Conservation (phyloP, 306 rosid species). For the Luffa acutangula region DNA sequence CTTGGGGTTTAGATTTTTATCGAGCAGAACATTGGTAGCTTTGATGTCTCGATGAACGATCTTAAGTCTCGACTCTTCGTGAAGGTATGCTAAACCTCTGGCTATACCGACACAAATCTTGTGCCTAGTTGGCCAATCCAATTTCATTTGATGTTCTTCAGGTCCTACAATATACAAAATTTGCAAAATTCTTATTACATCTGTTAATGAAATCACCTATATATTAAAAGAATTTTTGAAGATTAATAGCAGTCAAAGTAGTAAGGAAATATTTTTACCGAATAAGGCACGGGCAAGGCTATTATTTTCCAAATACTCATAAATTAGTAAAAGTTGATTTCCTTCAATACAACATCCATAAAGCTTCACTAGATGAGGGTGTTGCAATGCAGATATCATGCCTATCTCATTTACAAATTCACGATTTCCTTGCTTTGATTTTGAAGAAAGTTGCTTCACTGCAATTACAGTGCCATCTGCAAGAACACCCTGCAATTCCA, state of each 20-base stretch:
- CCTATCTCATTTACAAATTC: conserved; percentile 3
- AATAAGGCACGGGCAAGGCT: conserved; percentile 6
- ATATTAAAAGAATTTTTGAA: background rate
- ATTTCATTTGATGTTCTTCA: background rate
- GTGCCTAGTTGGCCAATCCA: conserved; percentile 61
- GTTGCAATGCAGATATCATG: conserved; percentile 5
- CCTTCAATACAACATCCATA: conserved; percentile 4
- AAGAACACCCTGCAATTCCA: background rate
- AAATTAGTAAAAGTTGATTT: conserved; percentile 9
- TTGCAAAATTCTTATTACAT: background rate
- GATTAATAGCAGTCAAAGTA: background rate
- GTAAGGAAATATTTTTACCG: background rate
- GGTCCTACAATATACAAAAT: background rate
- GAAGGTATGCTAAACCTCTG: conserved; percentile 64
- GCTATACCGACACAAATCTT: conserved; percentile 69
- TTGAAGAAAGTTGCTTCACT: conserved; percentile 4
- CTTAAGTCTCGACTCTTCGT: conserved; percentile 68
- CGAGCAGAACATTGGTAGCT: conserved; percentile 39
- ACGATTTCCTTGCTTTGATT: conserved; percentile 2
- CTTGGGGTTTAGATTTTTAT: conserved; percentile 54
- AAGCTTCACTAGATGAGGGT: background rate
- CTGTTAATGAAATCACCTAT: background rate
- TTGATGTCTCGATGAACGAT: conserved; percentile 45
- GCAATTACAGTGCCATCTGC: background rate
- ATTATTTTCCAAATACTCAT: conserved; percentile 20